phyloP scores from a whole-genome alignment of 2,329 filamentous ascomycete genomes.

The Phoma sp. region DNA sequence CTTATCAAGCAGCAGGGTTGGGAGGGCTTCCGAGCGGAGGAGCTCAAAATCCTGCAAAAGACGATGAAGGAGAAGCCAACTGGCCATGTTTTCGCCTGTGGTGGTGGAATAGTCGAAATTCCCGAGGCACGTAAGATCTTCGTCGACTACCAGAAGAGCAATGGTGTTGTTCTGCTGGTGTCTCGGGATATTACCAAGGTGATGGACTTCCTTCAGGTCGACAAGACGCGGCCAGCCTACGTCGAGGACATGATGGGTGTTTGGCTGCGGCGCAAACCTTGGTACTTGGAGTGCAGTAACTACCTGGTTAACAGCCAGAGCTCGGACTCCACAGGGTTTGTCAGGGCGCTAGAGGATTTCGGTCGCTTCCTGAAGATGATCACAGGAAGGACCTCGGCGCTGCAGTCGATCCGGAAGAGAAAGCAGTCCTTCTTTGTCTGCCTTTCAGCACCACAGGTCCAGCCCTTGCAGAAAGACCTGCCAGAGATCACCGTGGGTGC shows the following conservation, averaged over 20 bases:
- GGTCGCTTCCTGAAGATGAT: slow-evolving; percentile 73
- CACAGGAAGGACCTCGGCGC: slow-evolving; percentile 62
- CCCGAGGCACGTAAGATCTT: slow-evolving; percentile 80
- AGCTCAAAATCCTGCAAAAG: slow-evolving; percentile 75
- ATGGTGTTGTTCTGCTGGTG: slow-evolving; percentile 85
- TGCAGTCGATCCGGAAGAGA: slow-evolving; percentile 68
- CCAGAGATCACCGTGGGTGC: slow-evolving; percentile 79
- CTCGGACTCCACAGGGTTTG: slow-evolving; percentile 57
- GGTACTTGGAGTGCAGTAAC: slow-evolving; percentile 93
- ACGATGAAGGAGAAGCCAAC: slow-evolving; percentile 76
- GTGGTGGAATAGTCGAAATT: slow-evolving; percentile 90
- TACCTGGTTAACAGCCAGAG: slow-evolving; percentile 88
- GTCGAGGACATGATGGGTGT: slow-evolving; percentile 91
- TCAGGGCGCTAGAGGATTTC: slow-evolving; percentile 70
- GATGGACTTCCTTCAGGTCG: slow-evolving; percentile 84
- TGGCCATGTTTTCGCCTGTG: slow-evolving; percentile 88
- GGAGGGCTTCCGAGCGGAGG: slow-evolving; percentile 84
- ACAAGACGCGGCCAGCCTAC: slow-evolving; percentile 91
- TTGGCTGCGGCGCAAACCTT: slow-evolving; percentile 85
- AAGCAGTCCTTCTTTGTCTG: slow-evolving; percentile 89
- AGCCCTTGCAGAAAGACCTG: slow-evolving; percentile 67
- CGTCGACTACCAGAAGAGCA: slow-evolving; percentile 72
- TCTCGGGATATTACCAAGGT: slow-evolving; percentile 87
- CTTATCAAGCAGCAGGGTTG: slow-evolving; percentile 82
- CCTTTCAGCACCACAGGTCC: slow-evolving; percentile 79